Percentiles rank a stretch among this genome's conserved stretches.
Evolutionary conservation across 2,329 filamentous ascomycete species (phyloP).

Genomic region (Colletotrichum tamarilloi): DNA sequence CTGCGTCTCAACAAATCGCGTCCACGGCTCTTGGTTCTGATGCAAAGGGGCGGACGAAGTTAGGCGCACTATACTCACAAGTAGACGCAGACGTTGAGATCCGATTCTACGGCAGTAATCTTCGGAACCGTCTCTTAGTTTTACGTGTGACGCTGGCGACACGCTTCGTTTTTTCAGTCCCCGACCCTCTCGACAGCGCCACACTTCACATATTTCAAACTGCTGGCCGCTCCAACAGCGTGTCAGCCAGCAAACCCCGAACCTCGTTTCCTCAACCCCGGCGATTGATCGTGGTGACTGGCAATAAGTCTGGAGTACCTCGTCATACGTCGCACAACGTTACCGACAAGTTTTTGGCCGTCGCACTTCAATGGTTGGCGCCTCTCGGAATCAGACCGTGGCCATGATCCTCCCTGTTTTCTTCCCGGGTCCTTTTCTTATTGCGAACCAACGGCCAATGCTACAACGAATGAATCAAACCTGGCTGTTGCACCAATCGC

Average conservation of each 20-base stretch:
- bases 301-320: background rate
- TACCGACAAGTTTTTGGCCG: background rate
- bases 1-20: background rate
- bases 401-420: background rate
- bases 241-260: background rate
- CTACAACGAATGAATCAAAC: background rate
- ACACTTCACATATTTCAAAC: background rate
- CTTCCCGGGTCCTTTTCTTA: constrained; percentile 14
- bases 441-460: constrained; percentile 3
- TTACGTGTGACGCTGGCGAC: background rate
- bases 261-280: background rate
- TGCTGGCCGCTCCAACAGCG: background rate
- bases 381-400: constrained; percentile 11
- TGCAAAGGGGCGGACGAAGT: background rate
- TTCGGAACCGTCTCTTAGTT: background rate
- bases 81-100: background rate
- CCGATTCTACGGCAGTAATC: background rate
- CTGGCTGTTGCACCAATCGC: constrained; percentile 11
- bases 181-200: background rate
- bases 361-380: constrained; percentile 1
- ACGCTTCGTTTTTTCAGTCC: constrained; percentile 11
- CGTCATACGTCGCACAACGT: constrained; percentile 14
- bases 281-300: background rate
- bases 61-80: background rate
- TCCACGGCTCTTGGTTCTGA: background rate